These are phyloP conservation scores for Claviceps citrina DNA, from an alignment of 2,329 filamentous ascomycete genomes.

Conservation along the genomic window DNA sequence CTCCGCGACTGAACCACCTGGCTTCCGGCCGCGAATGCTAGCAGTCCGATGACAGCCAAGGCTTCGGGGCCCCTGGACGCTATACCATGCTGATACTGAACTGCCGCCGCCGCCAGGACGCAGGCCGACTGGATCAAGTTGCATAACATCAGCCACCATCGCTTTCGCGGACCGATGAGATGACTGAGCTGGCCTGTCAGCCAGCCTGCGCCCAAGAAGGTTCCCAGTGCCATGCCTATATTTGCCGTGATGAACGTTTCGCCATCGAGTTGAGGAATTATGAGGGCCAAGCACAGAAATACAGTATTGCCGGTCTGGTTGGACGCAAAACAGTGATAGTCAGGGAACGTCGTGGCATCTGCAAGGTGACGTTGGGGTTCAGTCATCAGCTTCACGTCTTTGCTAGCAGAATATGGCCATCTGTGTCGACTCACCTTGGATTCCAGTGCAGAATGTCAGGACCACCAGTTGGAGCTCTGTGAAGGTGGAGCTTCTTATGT, in stretches of 20 bases:
- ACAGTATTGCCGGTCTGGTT: slow-evolving; percentile 53
- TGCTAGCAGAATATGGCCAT: no score
- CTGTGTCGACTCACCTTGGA: slow-evolving; percentile 25
- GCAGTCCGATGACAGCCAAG: slow-evolving; percentile 30
- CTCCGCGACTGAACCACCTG: slow-evolving; percentile 43
- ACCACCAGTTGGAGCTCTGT: slow-evolving; percentile 31
- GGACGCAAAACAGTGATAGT: slow-evolving; percentile 47
- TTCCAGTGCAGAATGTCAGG: slow-evolving; percentile 34
- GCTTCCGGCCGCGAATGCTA: slow-evolving; percentile 40
- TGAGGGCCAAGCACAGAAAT: slow-evolving; percentile 37
- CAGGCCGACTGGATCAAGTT: slow-evolving; percentile 39
- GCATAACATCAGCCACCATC: slow-evolving; percentile 38
- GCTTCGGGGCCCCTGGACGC: slow-evolving; percentile 21
- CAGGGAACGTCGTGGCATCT: slow-evolving; percentile 44
- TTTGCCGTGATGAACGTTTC: slow-evolving; percentile 37
- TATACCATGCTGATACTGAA: slow-evolving; percentile 30
- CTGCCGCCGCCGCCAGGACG: slow-evolving; percentile 35
- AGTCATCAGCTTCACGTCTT: not conserved
- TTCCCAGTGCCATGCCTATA: slow-evolving; percentile 37
- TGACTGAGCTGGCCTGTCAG: slow-evolving; percentile 42
- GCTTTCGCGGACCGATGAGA: slow-evolving; percentile 31
- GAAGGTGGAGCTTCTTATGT: slow-evolving; percentile 24
- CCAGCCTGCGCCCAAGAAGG: slow-evolving; percentile 40
- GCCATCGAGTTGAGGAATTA: slow-evolving; percentile 30
- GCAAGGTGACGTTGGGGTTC: not conserved